Evolutionary conservation across 176 grass and related monocot species (phyloP), one percentile per base, ranked within the genome.

Genomic region (Poa annua): DNA sequence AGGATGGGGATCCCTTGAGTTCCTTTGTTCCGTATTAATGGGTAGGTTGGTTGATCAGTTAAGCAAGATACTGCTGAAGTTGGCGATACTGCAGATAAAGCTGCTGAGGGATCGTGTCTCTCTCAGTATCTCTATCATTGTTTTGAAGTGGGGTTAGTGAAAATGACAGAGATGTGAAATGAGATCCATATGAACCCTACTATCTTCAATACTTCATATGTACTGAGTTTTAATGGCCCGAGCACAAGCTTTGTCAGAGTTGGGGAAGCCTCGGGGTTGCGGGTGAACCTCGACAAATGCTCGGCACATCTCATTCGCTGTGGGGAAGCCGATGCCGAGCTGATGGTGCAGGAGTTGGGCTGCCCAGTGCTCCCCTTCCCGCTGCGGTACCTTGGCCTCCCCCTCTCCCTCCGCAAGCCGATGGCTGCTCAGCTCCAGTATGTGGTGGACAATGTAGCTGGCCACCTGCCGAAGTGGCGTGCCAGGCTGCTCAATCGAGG

Each of bases 141-240:
- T 29, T 73, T 73, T 2, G 14, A 73, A 50, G 21, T 73, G 24
- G 22, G 44, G 22, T 52, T 45, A 50, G 24, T 73, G 44, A 7
- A 50, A 73, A 73, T 50, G 69, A 72, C 22, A 72, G 44, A 25
- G 69, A 16, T 72, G 69, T 72, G 22, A 72, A 71, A 71, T 25
- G 41, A 47, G 68, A 12, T 71, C 41, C 6, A 16, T 16, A 42
- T 71, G 39, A 71, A 48, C 25, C 12, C n/a, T 48, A 48, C 21
- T 48, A 48, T 72, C 41, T 48, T 69, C 41, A 72, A 26, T 24
- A 29, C 14, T 74, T 74, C 15, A 74, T 52, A 74, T 74, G 3
- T 33, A 33, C 47, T 15, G 2, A 52, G 25, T 52, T 33, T 52
- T 52, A 51, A 20, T 48, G 16, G 25, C 25, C 8, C 0, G 25